phyloP scores from a whole-genome alignment of 345 rosid genomes.

The Brassica carinata region DNA sequence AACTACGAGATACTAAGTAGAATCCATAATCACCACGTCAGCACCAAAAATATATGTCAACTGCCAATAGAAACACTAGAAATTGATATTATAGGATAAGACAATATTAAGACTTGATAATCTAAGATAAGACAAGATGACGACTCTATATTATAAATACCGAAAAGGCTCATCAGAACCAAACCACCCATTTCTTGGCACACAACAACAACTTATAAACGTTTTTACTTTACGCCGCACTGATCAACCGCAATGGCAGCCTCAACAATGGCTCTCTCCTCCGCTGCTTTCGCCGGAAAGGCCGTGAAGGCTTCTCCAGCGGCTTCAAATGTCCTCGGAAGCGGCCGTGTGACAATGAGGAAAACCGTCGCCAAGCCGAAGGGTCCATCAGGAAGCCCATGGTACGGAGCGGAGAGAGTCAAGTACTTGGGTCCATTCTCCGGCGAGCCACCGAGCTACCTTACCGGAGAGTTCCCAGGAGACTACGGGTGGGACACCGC shows the following conservation, averaged over 20 bases:
- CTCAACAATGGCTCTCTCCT: slow-evolving; percentile 73
- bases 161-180: not conserved
- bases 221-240: slow-evolving; percentile 18
- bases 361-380: slow-evolving; percentile 44
- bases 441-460: slow-evolving; percentile 54
- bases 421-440: slow-evolving; percentile 83
- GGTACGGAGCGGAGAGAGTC: slow-evolving; percentile 78
- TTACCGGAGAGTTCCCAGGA: slow-evolving; percentile 76
- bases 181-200: slow-evolving; percentile 32
- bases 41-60: slow-evolving; percentile 1
- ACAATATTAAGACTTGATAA: slow-evolving; percentile 13
- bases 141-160: slow-evolving; percentile 21
- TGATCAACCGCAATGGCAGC: slow-evolving; percentile 52
- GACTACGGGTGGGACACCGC: slow-evolving; percentile 70
- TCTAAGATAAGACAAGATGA: slow-evolving; percentile 18
- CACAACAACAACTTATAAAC: slow-evolving; percentile 19
- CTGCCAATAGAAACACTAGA: slow-evolving; percentile 33
- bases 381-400: slow-evolving; percentile 60
- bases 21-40: slow-evolving; percentile 21
- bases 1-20: not conserved
- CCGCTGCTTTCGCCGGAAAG: slow-evolving; percentile 62
- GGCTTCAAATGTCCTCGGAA: slow-evolving; percentile 44
- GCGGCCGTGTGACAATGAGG: slow-evolving; percentile 65
- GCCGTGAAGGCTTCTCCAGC: slow-evolving; percentile 57
- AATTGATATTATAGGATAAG: slow-evolving; percentile 30